Evolutionary conservation across 306 rosid species (phyloP).

Genomic region (Fagus crenata): DNA sequence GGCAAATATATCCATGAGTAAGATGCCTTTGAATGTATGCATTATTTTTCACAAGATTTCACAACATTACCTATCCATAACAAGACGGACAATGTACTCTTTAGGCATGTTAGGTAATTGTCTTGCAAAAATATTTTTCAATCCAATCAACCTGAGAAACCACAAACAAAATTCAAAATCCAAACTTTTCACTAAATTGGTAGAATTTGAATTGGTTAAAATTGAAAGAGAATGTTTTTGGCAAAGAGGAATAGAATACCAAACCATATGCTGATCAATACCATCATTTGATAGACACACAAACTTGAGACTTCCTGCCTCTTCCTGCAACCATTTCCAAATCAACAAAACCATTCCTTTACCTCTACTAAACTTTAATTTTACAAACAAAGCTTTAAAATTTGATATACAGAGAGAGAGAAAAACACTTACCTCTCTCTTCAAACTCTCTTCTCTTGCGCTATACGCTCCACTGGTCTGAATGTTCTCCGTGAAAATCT

Average conservation of each 20-base stretch:
- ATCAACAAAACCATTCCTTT: not conserved
- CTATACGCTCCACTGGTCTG: conserved; percentile 95
- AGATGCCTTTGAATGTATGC: not conserved
- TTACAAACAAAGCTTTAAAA: not conserved
- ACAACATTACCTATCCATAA: conserved; percentile 84
- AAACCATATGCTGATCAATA: conserved; percentile 87
- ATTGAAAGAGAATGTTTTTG: no score
- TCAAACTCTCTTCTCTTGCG: conserved; percentile 86
- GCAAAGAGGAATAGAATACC: conserved; percentile 51
- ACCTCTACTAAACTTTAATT: not conserved
- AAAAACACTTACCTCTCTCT: conserved; percentile 57
- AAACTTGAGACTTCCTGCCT: conserved; percentile 81
- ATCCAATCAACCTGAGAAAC: conserved; percentile 78
- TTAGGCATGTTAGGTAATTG: conserved; percentile 99
- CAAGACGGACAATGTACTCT: conserved; percentile 97
- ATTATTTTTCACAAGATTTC: not conserved
- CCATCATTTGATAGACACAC: conserved; percentile 78
- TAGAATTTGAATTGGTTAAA: no score
- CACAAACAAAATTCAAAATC: conserved; percentile 29
- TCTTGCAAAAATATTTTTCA: conserved; percentile 93
- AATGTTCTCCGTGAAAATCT: conserved; percentile 84
- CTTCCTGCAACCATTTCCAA: conserved; percentile 57
- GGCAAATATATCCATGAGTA: not conserved
- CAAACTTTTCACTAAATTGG: conserved; percentile 6
- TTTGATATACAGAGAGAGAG: not conserved